Evolutionary conservation across 1,139 yeast species (phyloP).

Genomic region (Tardiomyces digboiensis): DNA sequence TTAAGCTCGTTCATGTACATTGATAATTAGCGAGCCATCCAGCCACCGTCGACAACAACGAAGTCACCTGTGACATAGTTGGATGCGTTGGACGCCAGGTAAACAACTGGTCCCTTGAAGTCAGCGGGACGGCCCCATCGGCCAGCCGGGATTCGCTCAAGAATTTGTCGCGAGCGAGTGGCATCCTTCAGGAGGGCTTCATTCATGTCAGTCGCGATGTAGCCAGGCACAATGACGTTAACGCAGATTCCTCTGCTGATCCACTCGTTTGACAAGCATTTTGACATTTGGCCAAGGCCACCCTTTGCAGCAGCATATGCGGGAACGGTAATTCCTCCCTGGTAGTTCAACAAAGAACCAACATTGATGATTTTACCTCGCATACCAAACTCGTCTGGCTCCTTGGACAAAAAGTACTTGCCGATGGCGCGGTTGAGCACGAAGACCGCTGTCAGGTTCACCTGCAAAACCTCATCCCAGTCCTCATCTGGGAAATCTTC

Average conservation of each 20-base stretch:
- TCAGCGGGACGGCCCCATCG: conserved; percentile 47
- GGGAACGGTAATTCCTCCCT: conserved; percentile 37
- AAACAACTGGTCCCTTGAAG: conserved; percentile 46
- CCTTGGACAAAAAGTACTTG: conserved; percentile 28
- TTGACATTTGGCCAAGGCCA: conserved; percentile 39
- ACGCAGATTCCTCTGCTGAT: conserved; percentile 40
- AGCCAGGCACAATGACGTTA: conserved; percentile 50
- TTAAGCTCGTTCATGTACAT: not conserved
- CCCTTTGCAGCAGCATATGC: conserved; percentile 46
- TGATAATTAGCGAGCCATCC: conserved; percentile 29
- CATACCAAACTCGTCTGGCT: conserved; percentile 29
- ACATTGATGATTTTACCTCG: conserved; percentile 58
- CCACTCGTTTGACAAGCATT: conserved; percentile 47
- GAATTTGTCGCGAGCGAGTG: conserved; percentile 27
- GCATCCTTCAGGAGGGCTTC: conserved; percentile 28
- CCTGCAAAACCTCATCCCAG: conserved; percentile 39
- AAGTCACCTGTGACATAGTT: conserved; percentile 45
- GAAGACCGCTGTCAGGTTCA: conserved; percentile 39
- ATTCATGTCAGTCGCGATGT: conserved; percentile 43
- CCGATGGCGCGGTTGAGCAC: conserved; percentile 40
- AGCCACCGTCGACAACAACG: conserved; percentile 51
- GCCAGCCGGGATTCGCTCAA: conserved; percentile 39
- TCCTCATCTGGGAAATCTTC: conserved; percentile 32
- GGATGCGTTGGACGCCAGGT: conserved; percentile 40
- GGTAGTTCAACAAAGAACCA: conserved; percentile 41